Evolutionary conservation across 176 grass and related monocot genomes (phyloP).

Genomic region (Rhipidocladum racemiflorum): DNA sequence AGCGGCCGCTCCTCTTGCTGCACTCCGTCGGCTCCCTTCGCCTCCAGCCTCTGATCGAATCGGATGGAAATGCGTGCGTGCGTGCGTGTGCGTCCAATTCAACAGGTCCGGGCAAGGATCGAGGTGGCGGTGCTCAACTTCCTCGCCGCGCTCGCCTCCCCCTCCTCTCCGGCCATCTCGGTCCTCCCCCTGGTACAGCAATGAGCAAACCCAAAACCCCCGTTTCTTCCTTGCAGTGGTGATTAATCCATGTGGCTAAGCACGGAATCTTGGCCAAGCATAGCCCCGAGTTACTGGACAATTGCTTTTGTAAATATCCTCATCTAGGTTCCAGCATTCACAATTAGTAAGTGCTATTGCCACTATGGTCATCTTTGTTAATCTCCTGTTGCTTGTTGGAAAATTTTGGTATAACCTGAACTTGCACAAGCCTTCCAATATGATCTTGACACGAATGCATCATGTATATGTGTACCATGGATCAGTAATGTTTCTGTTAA

Average conservation of each 20-base stretch:
- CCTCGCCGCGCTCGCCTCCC: conserved; percentile 54
- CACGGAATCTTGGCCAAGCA: background rate
- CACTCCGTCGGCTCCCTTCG: background rate
- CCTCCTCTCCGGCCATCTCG: conserved; percentile 56
- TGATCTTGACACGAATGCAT: background rate
- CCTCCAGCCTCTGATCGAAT: background rate
- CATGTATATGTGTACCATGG: background rate
- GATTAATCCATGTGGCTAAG: conserved; percentile 13
- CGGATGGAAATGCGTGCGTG: background rate
- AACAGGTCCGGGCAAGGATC: conserved; percentile 74
- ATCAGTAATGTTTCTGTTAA: background rate
- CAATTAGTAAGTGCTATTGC: background rate
- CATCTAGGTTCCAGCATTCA: background rate
- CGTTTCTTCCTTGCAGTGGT: background rate
- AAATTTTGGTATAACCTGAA: background rate
- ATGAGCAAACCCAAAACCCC: background rate
- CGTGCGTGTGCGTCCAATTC: background rate
- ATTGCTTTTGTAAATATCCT: background rate
- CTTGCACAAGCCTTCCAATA: background rate
- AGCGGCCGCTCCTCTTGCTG: background rate
- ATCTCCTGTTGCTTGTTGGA: background rate
- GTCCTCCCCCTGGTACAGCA: conserved; percentile 56
- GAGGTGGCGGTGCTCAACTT: conserved; percentile 86
- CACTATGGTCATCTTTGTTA: background rate
- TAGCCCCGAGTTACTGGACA: too few relatives aligned